Evolutionary conservation across 2,329 filamentous ascomycete species (phyloP), one percentile per base, ranked within the genome.

Genomic region (Aspergillus sp.): DNA sequence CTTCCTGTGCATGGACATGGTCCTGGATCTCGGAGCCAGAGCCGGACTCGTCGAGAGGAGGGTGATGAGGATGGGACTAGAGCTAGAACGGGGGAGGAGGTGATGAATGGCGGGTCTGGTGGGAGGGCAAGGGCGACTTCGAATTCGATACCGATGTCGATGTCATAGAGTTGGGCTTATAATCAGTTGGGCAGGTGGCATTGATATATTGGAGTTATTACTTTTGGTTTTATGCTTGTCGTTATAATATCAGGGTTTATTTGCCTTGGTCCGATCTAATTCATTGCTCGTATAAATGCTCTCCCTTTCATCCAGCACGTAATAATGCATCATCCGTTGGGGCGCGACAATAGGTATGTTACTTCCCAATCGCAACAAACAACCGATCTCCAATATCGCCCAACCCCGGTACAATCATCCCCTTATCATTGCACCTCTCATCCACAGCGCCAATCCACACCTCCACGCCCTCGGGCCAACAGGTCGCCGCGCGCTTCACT

Each of bases 381-480:
- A 98, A 74, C 50, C 93, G 81, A 77, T 98, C 93, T 1, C 93
- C 93, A 57, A 97, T 87, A 76, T 97, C 93, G 1, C 93, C 93
- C 62, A 97, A 69, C 0, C 93, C 93, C 0, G 93, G 93, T 79
- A 89, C 90, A 62, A 97, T 87, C 92, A 97, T 96, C 8, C 93
- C 93, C 63, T 81, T 82, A n/a, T 83, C 80, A 63, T 92, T 91
- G 54, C 95, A 80, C 33, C 55, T 83, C 62, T 78, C 77, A 74
- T 98, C 93, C 19, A 96, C 81, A 1, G 86, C 91, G 0, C 91
- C 93, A 40, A 93, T 81, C 87, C 90, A 96, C 55, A 98, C 82
- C 66, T 78, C 68, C 44, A 78, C 74, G 5, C 72, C 71, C 47
- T 70, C 89, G 1, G 86, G 82, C 91, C 92, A 96, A 75, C 91